These are phyloP conservation scores for Acanthamoeba rhysodes DNA, from an alignment of 208 protist genomes.

Conservation along the genomic window DNA sequence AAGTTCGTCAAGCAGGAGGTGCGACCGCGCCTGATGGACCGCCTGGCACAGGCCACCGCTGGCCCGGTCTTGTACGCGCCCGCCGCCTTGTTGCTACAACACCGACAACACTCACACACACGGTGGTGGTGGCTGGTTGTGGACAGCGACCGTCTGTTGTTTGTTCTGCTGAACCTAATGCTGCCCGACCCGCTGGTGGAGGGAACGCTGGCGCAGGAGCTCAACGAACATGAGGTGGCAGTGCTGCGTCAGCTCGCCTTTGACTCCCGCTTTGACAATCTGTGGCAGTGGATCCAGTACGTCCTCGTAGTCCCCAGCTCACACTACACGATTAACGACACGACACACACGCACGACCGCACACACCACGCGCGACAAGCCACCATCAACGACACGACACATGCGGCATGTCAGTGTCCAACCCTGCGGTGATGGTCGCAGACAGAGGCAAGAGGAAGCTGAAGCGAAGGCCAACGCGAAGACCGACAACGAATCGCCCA, in stretches of 20 bases:
- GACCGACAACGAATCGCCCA: background rate
- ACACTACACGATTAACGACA: too few relatives aligned
- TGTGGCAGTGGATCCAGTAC: slow-evolving; percentile 24
- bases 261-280: background rate
- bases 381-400: background rate
- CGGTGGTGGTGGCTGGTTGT: background rate
- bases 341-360: background rate
- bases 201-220: background rate
- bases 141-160: background rate
- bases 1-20: background rate
- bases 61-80: background rate
- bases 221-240: background rate
- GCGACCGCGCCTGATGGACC: background rate
- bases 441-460: background rate
- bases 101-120: background rate
- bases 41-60: background rate
- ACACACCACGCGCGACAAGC: background rate
- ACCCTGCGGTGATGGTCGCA: background rate
- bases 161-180: background rate
- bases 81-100: background rate
- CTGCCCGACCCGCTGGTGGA: background rate
- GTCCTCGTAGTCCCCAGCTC: background rate
- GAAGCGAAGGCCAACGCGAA: background rate
- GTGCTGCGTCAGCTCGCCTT: slow-evolving; percentile 26
- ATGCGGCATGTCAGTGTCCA: background rate